A percentile compares a stretch with the other conserved stretches of the same genome.
These are phyloP conservation scores for Sequoia sempervirens DNA, from an alignment of 75 land plant genomes.

Conservation along the genomic window DNA sequence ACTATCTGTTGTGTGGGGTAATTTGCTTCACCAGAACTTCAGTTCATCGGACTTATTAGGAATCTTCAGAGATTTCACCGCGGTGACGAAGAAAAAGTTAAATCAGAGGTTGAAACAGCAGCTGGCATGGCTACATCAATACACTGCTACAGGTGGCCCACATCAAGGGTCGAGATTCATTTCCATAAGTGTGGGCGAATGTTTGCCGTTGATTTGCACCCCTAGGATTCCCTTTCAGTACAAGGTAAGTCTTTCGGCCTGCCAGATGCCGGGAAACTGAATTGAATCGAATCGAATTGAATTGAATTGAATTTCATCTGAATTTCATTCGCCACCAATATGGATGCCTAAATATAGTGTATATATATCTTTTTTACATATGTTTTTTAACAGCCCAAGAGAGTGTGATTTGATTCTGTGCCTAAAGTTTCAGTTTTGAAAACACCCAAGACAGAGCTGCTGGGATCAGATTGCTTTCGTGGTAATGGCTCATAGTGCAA, in stretches of 20 bases:
- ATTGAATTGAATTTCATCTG: not conserved
- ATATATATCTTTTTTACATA: not conserved
- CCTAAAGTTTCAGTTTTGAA: not conserved
- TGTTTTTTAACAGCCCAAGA: not conserved
- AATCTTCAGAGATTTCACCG: not conserved
- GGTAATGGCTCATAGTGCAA: not conserved
- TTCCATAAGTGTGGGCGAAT: not conserved
- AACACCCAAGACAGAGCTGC: not conserved
- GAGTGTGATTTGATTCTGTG: not conserved
- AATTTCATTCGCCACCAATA: not conserved
- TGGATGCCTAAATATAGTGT: not conserved
- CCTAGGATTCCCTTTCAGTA: constrained; percentile 2
- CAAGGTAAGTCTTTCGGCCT: constrained; percentile 10
- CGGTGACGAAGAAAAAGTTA: not conserved
- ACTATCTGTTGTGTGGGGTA: not conserved
- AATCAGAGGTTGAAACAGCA: not conserved
- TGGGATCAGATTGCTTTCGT: not conserved
- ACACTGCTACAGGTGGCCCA: not conserved
- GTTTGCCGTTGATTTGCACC: not conserved
- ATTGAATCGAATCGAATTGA: not conserved
- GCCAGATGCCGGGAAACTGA: not conserved
- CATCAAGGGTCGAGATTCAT: not conserved
- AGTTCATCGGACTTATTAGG: not conserved
- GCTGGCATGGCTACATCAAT: not conserved
- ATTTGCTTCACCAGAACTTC: not conserved